phyloP scores from a whole-genome alignment of 805 yeast species.

The Tetrapisispora arboricola region DNA sequence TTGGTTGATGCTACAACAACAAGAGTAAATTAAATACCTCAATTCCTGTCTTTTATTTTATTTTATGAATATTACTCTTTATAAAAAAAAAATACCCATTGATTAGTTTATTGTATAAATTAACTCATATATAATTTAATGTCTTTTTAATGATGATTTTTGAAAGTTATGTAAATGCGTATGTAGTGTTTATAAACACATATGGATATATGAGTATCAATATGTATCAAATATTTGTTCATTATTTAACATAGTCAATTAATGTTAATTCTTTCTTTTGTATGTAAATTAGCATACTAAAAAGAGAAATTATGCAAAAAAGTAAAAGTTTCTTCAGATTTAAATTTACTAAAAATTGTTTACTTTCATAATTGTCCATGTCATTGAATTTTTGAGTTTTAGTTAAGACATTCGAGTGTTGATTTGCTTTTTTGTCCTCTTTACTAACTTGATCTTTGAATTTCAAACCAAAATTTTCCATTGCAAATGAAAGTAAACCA shows the following conservation, averaged over 20 bases:
- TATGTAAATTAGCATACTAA: background rate
- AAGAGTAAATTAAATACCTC: constrained; percentile 10
- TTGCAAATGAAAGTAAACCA: constrained; percentile 5
- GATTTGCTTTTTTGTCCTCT: background rate
- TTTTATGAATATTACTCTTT: too few relatives aligned
- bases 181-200: background rate
- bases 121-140: background rate
- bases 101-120: background rate
- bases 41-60: too few relatives aligned
- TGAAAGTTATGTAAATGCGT: background rate
- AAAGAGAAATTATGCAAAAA: background rate
- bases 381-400: background rate
- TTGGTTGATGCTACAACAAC: constrained; percentile 29
- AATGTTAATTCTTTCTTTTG: background rate
- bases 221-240: background rate
- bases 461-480: background rate
- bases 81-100: background rate
- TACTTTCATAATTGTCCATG: background rate
- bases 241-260: background rate
- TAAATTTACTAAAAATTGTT: background rate
- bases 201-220: background rate
- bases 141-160: background rate
- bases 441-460: background rate
- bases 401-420: background rate
- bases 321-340: background rate